phyloP scores from a whole-genome alignment of 1,284 basidiomycete genomes.

The Cystobasidium pallidum region DNA sequence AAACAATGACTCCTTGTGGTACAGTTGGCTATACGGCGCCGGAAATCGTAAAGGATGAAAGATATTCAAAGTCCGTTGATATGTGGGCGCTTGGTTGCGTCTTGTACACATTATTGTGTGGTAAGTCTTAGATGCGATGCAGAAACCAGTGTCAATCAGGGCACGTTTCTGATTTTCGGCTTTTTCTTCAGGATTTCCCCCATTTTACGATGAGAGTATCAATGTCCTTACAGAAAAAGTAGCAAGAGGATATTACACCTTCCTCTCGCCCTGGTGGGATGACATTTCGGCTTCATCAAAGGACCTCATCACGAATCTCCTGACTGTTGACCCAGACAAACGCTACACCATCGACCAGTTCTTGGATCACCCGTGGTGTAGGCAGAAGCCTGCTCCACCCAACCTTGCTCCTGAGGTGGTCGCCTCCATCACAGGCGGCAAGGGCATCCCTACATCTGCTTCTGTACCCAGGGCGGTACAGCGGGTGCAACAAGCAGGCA shows the following conservation, averaged over 20 bases:
- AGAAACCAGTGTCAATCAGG: too few species aligned
- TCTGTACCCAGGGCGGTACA: conserved; percentile 19
- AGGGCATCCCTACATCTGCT: conserved; percentile 41
- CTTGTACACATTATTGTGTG: conserved; percentile 96
- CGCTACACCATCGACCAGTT: conserved; percentile 98
- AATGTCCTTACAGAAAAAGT: conserved; percentile 98
- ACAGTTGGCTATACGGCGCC: conserved; percentile 99
- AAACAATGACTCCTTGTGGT: conserved; percentile 98
- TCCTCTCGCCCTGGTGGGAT: conserved; percentile 99
- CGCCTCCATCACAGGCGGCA: conserved; percentile 48
- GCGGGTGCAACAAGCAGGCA: conserved; percentile 23
- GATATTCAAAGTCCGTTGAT: conserved; percentile 97
- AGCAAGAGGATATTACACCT: conserved; percentile 95
- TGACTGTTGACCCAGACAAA: conserved; percentile 93
- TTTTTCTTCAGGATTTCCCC: conserved; percentile 44
- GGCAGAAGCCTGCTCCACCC: conserved; percentile 57
- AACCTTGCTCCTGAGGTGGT: conserved; percentile 55
- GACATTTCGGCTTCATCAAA: conserved; percentile 86
- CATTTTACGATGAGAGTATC: conserved; percentile 99
- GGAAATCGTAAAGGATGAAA: conserved; percentile 99
- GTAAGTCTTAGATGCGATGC: conserved; percentile 64
- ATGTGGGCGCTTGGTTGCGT: conserved; percentile 99
- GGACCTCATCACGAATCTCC: conserved; percentile 90
- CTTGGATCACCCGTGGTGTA: conserved; percentile 94
- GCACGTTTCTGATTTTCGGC: too few species aligned